Conservation (phyloP, 169 alveolate species). For the Amoebophrya sp. region DNA sequence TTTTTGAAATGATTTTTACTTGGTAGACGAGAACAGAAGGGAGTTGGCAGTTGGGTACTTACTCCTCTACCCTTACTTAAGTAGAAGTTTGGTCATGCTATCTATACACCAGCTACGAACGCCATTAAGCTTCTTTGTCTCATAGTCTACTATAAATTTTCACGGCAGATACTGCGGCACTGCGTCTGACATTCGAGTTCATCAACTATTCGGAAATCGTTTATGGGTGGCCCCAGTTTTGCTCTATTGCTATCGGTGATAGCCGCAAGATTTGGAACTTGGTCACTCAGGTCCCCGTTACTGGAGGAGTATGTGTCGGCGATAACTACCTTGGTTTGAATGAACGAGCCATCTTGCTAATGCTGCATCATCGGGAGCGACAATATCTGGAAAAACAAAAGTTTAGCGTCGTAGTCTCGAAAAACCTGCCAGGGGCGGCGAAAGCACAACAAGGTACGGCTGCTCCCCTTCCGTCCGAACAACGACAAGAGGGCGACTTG, state of each 20-base stretch:
- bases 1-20: no score
- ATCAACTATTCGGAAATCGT: background rate
- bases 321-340: background rate
- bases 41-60: no score
- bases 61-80: no score
- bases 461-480: no score
- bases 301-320: background rate
- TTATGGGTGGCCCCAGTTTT: constrained; percentile 19
- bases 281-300: background rate
- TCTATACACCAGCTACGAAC: no score
- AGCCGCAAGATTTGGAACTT: background rate
- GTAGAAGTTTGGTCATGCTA: no score
- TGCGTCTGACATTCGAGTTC: background rate
- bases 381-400: background rate
- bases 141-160: no score
- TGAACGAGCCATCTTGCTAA: background rate
- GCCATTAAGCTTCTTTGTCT: no score
- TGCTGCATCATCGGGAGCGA: background rate
- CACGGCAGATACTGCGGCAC: background rate
- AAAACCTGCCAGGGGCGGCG: no score
- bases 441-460: no score
- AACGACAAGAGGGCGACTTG: no score
- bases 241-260: background rate
- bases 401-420: constrained; percentile 13
- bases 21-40: no score